Percentiles rank a stretch among this genome's conserved stretches.
These are phyloP conservation scores for Acacia pycnantha DNA, from an alignment of 331 rosid genomes.

Conservation along the genomic window DNA sequence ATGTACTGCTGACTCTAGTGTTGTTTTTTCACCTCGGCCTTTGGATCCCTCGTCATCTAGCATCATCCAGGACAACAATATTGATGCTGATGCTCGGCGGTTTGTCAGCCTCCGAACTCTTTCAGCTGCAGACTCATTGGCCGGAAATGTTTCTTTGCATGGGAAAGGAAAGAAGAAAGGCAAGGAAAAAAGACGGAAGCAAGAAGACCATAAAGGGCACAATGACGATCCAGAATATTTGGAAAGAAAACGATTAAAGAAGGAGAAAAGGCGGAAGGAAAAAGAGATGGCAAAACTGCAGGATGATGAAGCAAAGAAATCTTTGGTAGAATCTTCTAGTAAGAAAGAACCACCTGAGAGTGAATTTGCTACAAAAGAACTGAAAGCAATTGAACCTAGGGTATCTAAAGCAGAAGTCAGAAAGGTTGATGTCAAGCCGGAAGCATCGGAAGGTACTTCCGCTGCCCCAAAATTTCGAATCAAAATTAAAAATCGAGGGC, in stretches of 20 bases:
- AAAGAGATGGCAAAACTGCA: slow-evolving; percentile 72
- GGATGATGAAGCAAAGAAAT: slow-evolving; percentile 41
- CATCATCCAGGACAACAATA: slow-evolving; percentile 68
- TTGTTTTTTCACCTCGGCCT: slow-evolving; percentile 53
- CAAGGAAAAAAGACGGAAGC: slow-evolving; percentile 73
- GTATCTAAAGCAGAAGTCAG: slow-evolving; percentile 42
- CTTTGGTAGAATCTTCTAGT: slow-evolving; percentile 36
- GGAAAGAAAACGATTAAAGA: slow-evolving; percentile 77
- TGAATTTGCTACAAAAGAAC: slow-evolving; percentile 24
- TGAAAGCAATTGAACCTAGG: slow-evolving; percentile 55
- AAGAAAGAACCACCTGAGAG: slow-evolving; percentile 51
- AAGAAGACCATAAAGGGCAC: slow-evolving; percentile 61
- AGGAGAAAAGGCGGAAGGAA: slow-evolving; percentile 75
- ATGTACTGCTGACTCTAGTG: slow-evolving; percentile 95
- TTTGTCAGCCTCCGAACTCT: slow-evolving; percentile 82
- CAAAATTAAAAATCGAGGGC: slow-evolving; percentile 62
- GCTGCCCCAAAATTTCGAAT: slow-evolving; percentile 75
- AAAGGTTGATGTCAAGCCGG: slow-evolving; percentile 48
- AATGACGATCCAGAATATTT: slow-evolving; percentile 68
- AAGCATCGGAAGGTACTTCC: slow-evolving; percentile 59
- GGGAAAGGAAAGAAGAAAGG: slow-evolving; percentile 68
- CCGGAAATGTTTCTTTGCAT: slow-evolving; percentile 40
- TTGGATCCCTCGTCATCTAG: slow-evolving; percentile 74
- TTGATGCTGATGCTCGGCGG: slow-evolving; percentile 75
- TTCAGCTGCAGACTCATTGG: slow-evolving; percentile 55